Percentiles rank a stretch among this genome's conserved stretches.
phyloP scores from a whole-genome alignment of 352 stramenopile species.

The Phytophthora aleatoria region DNA sequence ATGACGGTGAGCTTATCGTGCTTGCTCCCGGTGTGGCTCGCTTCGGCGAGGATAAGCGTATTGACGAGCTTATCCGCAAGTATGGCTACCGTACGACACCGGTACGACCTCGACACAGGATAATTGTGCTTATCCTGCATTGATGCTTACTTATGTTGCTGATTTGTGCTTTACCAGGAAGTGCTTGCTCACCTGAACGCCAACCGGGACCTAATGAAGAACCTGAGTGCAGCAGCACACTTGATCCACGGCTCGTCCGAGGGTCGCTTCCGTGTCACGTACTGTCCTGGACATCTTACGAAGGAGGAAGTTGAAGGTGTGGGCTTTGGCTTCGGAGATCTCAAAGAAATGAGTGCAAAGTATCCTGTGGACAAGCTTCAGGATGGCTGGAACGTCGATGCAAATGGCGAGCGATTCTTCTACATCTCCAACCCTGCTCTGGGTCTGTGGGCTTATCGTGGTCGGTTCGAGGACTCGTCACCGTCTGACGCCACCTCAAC shows the following conservation, averaged over 20 bases:
- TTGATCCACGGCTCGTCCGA: conserved; percentile 98
- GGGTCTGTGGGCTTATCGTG: conserved; percentile 94
- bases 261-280: conserved; percentile 97
- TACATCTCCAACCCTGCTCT: conserved; percentile 97
- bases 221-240: conserved; percentile 94
- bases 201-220: conserved; percentile 95
- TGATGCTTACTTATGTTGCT: conserved; percentile 11
- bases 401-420: conserved; percentile 91
- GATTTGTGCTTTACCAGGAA: conserved; percentile 46
- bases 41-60: conserved; percentile 95
- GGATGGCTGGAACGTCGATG: conserved; percentile 94
- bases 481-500: conserved; percentile 6
- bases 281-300: conserved; percentile 92
- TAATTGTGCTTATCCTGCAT: conserved; percentile 1
- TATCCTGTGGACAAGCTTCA: conserved; percentile 86
- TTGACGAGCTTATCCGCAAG: conserved; percentile 96
- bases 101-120: conserved; percentile 38
- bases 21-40: conserved; percentile 93
- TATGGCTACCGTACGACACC: conserved; percentile 97
- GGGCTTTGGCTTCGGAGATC: conserved; percentile 91
- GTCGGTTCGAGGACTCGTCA: conserved; percentile 71
- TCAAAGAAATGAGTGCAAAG: conserved; percentile 82
- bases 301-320: conserved; percentile 93
- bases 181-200: conserved; percentile 92
- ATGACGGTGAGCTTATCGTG: conserved; percentile 95